Base-by-base conservation (phyloP, 352 stramenopile species). In the Phytophthora pisi region DNA sequence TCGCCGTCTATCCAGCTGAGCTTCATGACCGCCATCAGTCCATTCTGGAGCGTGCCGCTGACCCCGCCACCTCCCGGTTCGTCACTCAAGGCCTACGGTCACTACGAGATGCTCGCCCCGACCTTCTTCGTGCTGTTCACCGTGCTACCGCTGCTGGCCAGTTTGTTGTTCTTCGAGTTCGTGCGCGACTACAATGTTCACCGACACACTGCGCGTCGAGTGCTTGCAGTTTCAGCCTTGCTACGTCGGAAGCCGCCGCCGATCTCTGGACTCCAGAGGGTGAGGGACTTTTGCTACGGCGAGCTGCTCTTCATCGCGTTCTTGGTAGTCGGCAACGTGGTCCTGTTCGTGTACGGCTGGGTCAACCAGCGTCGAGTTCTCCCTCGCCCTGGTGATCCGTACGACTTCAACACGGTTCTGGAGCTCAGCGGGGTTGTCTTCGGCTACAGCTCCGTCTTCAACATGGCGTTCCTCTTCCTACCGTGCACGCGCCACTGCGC, bases 401-500 rank as follows among this genome's bases (percentile, higher is more conserved):
- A 84, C 69, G 77, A 72, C 11, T 77, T 88, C 51, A 74, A 84
- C 53, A 81, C 76, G 16, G 72, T 74, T 15, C 59, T 89, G 1
- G 69, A 89, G 57, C 67, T 87, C 34, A 63, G 50, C 18, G 72
- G 69, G 11, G 70, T 82, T 52, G 75, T 76, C 1, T 74, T 89
- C 11, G 79, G 69, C 53, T 89, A 79, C 71, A 82, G 70, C 50
- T 86, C 74, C 52, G 74, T 83, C 15, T 89, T 80, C 68, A 86
- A 85, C 51, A 74, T 92, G 72, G 77, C 81, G 38, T 91, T 91
- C 65, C 64, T 91, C 30, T 82, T 87, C 28, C 51, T 91, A 7
- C 81, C 81, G 38, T 77, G 71, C 47, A 89, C 80, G 3, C 80
- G 82, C 1, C 81, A 91, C 54, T 81, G 79, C 51, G 78, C 80